A percentile compares a stretch with the other conserved stretches of the same genome.
phyloP scores from a whole-genome alignment of 768 basidiomycete genomes.

The Exidia glandulosa region DNA sequence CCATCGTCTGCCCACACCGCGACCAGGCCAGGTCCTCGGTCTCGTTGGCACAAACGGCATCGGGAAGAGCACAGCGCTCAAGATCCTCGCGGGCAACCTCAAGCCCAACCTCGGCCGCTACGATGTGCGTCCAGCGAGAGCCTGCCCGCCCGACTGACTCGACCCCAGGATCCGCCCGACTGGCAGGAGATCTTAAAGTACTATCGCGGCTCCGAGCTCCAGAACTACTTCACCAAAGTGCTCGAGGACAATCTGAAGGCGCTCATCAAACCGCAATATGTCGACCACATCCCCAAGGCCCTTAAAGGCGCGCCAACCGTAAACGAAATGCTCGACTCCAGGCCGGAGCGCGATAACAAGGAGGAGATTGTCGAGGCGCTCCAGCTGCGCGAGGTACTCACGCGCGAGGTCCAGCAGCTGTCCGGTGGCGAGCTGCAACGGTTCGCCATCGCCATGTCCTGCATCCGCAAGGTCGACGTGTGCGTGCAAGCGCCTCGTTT shows the following conservation, averaged over 20 bases:
- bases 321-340: constrained; percentile 82
- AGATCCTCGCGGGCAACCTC: constrained; percentile 91
- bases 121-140: constrained; percentile 48
- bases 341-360: constrained; percentile 83
- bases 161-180: constrained; percentile 80
- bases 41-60: constrained; percentile 99
- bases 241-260: constrained; percentile 98
- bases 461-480: constrained; percentile 93
- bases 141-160: constrained; percentile 2
- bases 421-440: constrained; percentile 97
- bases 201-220: constrained; percentile 96
- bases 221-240: constrained; percentile 99
- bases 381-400: constrained; percentile 77
- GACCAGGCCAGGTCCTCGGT: constrained; percentile 97
- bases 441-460: constrained; percentile 97
- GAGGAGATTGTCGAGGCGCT: constrained; percentile 75
- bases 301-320: constrained; percentile 88
- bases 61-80: constrained; percentile 95
- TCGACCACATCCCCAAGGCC: constrained; percentile 94
- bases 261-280: constrained; percentile 98
- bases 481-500: constrained; percentile 29
- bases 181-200: constrained; percentile 99
- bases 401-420: constrained; percentile 74
- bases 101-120: constrained; percentile 97
- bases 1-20: constrained; percentile 91